Evolutionary conservation across 495 filamentous ascomycete genomes (phyloP), one percentile per base, ranked within the genome.

Genomic region (Podospora appendiculata): DNA sequence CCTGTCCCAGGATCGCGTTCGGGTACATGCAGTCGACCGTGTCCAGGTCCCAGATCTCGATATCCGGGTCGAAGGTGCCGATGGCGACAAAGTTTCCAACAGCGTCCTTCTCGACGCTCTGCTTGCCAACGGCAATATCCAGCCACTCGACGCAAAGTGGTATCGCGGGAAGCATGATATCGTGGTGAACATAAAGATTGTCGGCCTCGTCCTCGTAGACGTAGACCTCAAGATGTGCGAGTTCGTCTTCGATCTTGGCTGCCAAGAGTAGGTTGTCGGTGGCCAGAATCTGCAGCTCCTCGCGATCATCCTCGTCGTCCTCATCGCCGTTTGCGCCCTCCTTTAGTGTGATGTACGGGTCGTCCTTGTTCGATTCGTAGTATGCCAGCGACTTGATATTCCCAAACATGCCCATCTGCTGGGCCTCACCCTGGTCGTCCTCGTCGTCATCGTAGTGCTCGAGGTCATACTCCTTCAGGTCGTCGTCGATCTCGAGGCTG

Each of bases 131-230:
- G 41, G 90, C 84, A 34, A 94, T 71, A 66, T 95, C 86, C 16
- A 99, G 71, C 93, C 93, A 99, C 72, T 99, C 93, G 36, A 96
- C 76, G 64, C 88, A 92, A 12, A 99, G 81, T 2, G 93, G 93
- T 68, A 97, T 95, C 33, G 91, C 91, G 14, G 93, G 93, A 40
- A 99, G 82, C 93, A 99, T 96, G 59, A 99, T 95, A 63, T 99
- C 93, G 75, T 99, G 94, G 73, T 99, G 93, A 9, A 97, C 91
- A 67, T 97, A 99, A 38, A 99, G 83, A 68, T 99, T 97, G 63
- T 95, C 93, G 9, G 83, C 90, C 50, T 66, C 72, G 61, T 97
- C 94, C 69, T 98, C 94, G 68, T 98, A 98, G 32, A 98, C 89
- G 66, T 97, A 97, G 42, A 96, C 84, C 65, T 97, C 94, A 16